Conservation (phyloP, 257 asterid species). For the Ligustrum vulgare region DNA sequence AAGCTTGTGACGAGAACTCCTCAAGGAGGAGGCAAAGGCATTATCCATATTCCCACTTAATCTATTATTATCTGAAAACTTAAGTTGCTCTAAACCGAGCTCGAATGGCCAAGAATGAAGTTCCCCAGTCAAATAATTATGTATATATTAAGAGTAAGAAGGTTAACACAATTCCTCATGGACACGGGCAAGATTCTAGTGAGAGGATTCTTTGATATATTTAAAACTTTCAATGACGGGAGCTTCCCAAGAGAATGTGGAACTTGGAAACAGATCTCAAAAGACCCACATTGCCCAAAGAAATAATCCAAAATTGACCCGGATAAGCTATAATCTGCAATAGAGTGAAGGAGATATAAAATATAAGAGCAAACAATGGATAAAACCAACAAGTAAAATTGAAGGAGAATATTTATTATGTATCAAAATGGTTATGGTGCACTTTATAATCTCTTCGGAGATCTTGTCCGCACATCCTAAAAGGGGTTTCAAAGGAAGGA, state of each 20-base stretch:
- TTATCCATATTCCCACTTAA: conserved; percentile 50
- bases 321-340: too few relatives aligned
- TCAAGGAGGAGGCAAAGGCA: conserved; percentile 44
- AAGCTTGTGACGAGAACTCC: conserved; percentile 49
- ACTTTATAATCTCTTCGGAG: too few relatives aligned
- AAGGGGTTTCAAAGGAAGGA: too few relatives aligned
- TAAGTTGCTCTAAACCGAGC: conserved; percentile 55
- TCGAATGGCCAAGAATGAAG: conserved; percentile 63
- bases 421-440: too few relatives aligned
- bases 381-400: too few relatives aligned
- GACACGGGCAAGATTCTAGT: conserved; percentile 63
- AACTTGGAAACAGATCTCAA: too few relatives aligned
- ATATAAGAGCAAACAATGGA: too few relatives aligned
- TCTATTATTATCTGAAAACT: conserved; percentile 54
- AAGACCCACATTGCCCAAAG: too few relatives aligned
- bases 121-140: conserved; percentile 52
- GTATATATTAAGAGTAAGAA: conserved; percentile 57
- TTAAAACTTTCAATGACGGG: conserved; percentile 53
- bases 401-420: too few relatives aligned
- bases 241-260: conserved; percentile 62
- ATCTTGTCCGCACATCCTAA: too few relatives aligned
- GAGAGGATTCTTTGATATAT: conserved; percentile 55
- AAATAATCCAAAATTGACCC: too few relatives aligned
- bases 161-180: conserved; percentile 47
- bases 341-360: too few relatives aligned